Conservation (phyloP, 129 eudicot species). For the Solidago caesia region DNA sequence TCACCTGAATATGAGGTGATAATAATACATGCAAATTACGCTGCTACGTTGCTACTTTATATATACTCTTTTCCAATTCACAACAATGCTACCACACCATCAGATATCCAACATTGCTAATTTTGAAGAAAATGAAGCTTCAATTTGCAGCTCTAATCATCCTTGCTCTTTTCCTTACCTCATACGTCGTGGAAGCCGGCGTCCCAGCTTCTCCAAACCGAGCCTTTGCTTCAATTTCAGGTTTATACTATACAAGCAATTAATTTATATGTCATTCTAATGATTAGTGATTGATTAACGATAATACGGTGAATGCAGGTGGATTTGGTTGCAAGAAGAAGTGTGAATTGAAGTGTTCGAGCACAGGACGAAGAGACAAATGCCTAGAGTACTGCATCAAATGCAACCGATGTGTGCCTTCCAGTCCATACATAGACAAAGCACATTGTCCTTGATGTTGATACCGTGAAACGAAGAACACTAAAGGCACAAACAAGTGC, state of each 20-base stretch:
- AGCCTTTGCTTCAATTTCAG: not conserved
- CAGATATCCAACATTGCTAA: not conserved
- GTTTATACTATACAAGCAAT: not conserved
- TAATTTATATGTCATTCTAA: not conserved
- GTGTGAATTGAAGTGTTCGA: conserved; percentile 35
- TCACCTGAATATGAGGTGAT: not conserved
- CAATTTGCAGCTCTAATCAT: conserved; percentile 9
- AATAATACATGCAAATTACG: not conserved
- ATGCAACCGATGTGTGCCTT: conserved; percentile 37
- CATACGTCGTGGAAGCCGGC: not conserved
- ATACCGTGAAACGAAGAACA: conserved; percentile 31
- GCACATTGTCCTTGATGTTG: conserved; percentile 34
- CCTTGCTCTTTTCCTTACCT: conserved; percentile 11
- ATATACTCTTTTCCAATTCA: not conserved
- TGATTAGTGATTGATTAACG: conserved; percentile 10
- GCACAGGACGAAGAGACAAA: conserved; percentile 27
- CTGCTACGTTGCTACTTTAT: not conserved
- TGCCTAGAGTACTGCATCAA: conserved; percentile 34
- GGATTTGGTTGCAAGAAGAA: conserved; percentile 27
- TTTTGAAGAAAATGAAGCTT: conserved; percentile 17
- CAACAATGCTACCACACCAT: not conserved
- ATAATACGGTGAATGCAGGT: conserved; percentile 21
- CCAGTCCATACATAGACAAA: conserved; percentile 22
- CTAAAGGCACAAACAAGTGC: not conserved
- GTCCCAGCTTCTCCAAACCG: not conserved